Conservation (phyloP, 345 rosid genomes). For the Arabidopsis arenosa region DNA sequence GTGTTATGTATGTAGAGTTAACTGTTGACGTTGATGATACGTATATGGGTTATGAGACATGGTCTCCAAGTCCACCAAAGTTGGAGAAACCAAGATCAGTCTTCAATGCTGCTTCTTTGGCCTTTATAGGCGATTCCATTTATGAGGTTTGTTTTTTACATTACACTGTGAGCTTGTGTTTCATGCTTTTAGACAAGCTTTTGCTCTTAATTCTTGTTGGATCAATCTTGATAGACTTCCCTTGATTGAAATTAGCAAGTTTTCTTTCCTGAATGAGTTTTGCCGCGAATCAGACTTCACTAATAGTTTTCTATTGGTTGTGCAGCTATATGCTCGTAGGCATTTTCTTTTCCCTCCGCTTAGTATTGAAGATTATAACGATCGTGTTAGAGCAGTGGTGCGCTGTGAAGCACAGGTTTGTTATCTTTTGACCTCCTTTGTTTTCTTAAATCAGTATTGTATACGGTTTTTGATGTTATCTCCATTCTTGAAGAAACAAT, state of each 20-base stretch:
- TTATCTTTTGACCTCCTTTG: slow-evolving; percentile 12
- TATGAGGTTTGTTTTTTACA: slow-evolving; percentile 60
- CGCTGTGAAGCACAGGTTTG: slow-evolving; percentile 89
- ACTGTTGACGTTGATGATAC: slow-evolving; percentile 35
- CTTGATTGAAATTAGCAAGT: slow-evolving; percentile 1
- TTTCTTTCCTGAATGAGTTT: not conserved
- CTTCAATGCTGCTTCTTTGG: slow-evolving; percentile 47
- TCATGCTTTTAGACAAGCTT: not conserved
- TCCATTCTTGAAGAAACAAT: not conserved
- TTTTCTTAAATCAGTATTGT: not conserved
- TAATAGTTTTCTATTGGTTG: not conserved
- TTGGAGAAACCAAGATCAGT: slow-evolving; percentile 44
- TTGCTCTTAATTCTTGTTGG: slow-evolving; percentile 3
- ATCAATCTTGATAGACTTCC: not conserved
- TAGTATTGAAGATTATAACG: slow-evolving; percentile 78
- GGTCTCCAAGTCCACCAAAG: slow-evolving; percentile 48
- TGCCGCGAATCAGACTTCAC: not conserved
- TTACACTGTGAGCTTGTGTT: not conserved
- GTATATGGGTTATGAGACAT: slow-evolving; percentile 45
- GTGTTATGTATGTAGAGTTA: slow-evolving; percentile 18
- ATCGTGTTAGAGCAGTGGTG: slow-evolving; percentile 76
- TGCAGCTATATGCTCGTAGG: slow-evolving; percentile 87
- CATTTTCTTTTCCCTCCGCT: slow-evolving; percentile 87
- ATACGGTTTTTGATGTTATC: too few species aligned
- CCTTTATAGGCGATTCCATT: slow-evolving; percentile 69